Conservation (phyloP, 257 asterid species). For the Salvia hispanica region DNA sequence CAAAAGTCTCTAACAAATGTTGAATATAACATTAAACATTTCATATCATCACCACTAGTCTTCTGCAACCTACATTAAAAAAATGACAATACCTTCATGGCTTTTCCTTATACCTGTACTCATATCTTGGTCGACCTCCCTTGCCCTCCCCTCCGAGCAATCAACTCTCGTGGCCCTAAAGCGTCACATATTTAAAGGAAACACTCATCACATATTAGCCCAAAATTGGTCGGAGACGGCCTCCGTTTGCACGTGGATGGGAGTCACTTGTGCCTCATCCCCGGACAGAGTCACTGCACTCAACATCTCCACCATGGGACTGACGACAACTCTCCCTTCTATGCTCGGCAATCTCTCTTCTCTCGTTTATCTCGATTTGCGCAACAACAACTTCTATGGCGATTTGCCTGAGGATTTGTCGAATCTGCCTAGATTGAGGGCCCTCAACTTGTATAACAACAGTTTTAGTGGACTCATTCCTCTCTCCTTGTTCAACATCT, state of each 20-base stretch:
- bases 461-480: conserved; percentile 36
- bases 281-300: conserved; percentile 27
- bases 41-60: neutral
- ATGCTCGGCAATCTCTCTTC: conserved; percentile 31
- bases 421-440: conserved; percentile 2
- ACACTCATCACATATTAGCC: conserved; percentile 12
- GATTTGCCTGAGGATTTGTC: conserved; percentile 21
- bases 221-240: conserved; percentile 27
- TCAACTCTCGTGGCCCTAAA: conserved; percentile 15
- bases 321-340: conserved; percentile 27
- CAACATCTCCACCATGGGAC: conserved; percentile 24
- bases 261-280: conserved; percentile 20
- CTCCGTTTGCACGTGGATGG: conserved; percentile 32
- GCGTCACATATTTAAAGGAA: neutral
- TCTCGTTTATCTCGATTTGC: conserved; percentile 31
- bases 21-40: too few relatives aligned
- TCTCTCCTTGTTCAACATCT: conserved; percentile 17
- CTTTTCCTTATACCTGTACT: neutral
- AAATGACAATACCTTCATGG: conserved; percentile 6
- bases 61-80: neutral
- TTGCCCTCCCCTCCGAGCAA: conserved; percentile 11
- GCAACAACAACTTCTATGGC: conserved; percentile 36
- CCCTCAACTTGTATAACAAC: conserved; percentile 22
- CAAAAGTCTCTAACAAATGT: too few relatives aligned
- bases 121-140: conserved; percentile 1